These are phyloP conservation scores for Bretschneidera sinensis DNA, from an alignment of 345 rosid species.

Conservation along the genomic window DNA sequence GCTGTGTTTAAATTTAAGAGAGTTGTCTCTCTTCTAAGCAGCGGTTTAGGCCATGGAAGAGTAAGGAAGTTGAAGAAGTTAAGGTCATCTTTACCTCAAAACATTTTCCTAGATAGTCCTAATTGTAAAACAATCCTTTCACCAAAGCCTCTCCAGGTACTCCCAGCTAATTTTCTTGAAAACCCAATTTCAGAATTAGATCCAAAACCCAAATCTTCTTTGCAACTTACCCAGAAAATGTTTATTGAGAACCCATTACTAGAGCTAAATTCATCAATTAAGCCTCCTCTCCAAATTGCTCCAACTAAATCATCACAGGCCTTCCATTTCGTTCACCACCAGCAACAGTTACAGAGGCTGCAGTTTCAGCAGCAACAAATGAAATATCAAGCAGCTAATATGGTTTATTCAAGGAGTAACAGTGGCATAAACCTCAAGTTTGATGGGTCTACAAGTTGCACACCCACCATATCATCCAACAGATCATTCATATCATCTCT, in stretches of 20 bases:
- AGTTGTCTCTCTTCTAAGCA: slow-evolving; percentile 50
- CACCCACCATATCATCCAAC: slow-evolving; percentile 52
- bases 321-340: slow-evolving; percentile 42
- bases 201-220: slow-evolving; percentile 23
- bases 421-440: slow-evolving; percentile 54
- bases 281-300: slow-evolving; percentile 31
- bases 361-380: slow-evolving; percentile 36
- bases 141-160: slow-evolving; percentile 59
- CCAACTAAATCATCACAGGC: slow-evolving; percentile 27
- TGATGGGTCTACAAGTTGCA: slow-evolving; percentile 48
- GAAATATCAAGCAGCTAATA: slow-evolving; percentile 29
- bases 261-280: slow-evolving; percentile 36
- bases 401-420: slow-evolving; percentile 41
- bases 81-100: slow-evolving; percentile 50
- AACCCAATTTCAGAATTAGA: slow-evolving; percentile 21
- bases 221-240: slow-evolving; percentile 22
- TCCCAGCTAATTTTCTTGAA: slow-evolving; percentile 35
- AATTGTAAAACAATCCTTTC: slow-evolving; percentile 39
- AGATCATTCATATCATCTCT: slow-evolving; percentile 63
- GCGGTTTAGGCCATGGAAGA: slow-evolving; percentile 42
- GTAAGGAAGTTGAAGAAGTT: slow-evolving; percentile 43
- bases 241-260: slow-evolving; percentile 38
- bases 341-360: slow-evolving; percentile 40
- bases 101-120: slow-evolving; percentile 54
- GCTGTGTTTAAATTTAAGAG: slow-evolving; percentile 51